phyloP scores from a whole-genome alignment of 2,329 filamentous ascomycete genomes.

The Microcera coccophila region DNA sequence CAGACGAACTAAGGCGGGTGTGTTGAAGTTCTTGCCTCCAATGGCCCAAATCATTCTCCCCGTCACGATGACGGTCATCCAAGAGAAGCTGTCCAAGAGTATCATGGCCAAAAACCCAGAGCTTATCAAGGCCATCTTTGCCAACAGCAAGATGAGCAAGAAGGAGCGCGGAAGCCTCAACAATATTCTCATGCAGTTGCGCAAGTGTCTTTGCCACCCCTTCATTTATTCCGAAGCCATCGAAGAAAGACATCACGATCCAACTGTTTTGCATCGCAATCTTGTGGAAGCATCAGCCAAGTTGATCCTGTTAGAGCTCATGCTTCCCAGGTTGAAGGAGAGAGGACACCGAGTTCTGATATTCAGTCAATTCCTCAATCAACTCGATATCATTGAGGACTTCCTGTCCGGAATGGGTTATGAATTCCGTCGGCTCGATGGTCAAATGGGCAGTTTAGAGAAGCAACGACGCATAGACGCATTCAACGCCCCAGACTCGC shows the following conservation, averaged over 20 bases:
- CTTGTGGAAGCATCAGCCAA: slow-evolving; percentile 90
- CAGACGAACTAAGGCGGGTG: slow-evolving; percentile 80
- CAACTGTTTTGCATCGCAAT: slow-evolving; percentile 66
- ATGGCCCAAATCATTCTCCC: slow-evolving; percentile 95
- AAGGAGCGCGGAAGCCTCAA: slow-evolving; percentile 76
- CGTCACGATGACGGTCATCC: slow-evolving; percentile 89
- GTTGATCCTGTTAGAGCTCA: slow-evolving; percentile 74
- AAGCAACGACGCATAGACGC: slow-evolving; percentile 94
- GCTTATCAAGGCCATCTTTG: slow-evolving; percentile 82
- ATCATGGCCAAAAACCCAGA: slow-evolving; percentile 89
- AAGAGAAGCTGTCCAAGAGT: slow-evolving; percentile 91
- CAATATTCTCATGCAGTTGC: slow-evolving; percentile 92
- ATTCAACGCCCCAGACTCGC: slow-evolving; percentile 81
- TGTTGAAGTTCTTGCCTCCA: slow-evolving; percentile 85
- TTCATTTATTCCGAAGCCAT: slow-evolving; percentile 91
- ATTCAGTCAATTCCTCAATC: slow-evolving; percentile 91
- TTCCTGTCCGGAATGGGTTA: slow-evolving; percentile 76
- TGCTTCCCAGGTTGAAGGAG: slow-evolving; percentile 82
- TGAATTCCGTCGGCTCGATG: slow-evolving; percentile 77
- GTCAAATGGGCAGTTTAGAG: slow-evolving; percentile 72
- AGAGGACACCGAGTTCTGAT: slow-evolving; percentile 87
- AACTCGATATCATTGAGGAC: slow-evolving; percentile 87
- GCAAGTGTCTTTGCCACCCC: slow-evolving; percentile 92
- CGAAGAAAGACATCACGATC: slow-evolving; percentile 70
- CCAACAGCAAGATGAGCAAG: slow-evolving; percentile 60